Evolutionary conservation across 148 eudicot genomes (phyloP).

Genomic region (Euryodendron excelsum): DNA sequence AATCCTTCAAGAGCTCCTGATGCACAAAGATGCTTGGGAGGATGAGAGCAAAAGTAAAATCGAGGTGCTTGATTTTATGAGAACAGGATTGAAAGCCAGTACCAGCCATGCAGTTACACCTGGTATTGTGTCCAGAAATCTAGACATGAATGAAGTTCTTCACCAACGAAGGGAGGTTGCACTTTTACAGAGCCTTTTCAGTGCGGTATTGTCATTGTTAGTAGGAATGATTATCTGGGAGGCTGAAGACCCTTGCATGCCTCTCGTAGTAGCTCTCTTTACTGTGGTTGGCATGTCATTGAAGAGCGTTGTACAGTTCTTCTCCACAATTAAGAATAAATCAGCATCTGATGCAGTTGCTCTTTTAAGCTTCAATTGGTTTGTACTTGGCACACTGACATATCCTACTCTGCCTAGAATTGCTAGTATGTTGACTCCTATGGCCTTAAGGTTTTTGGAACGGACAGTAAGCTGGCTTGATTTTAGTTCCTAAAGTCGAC

Average conservation of each 20-base stretch:
- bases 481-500: background rate
- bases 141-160: constrained; percentile 21
- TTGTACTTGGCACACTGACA: constrained; percentile 70
- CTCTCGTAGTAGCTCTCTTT: constrained; percentile 73
- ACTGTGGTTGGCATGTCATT: constrained; percentile 69
- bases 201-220: constrained; percentile 57
- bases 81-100: constrained; percentile 13
- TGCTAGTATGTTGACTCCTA: constrained; percentile 39
- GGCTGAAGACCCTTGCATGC: constrained; percentile 74
- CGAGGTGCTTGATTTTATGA: constrained; percentile 2
- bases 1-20: constrained; percentile 13
- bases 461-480: constrained; percentile 10
- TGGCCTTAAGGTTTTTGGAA: constrained; percentile 17
- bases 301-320: constrained; percentile 56
- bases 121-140: constrained; percentile 20
- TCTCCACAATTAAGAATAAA: constrained; percentile 47
- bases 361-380: constrained; percentile 85
- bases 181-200: constrained; percentile 55
- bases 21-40: constrained; percentile 13
- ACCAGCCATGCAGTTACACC: constrained; percentile 24
- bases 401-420: constrained; percentile 60
- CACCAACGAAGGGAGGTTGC: constrained; percentile 47
- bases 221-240: constrained; percentile 68
- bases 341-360: constrained; percentile 65
- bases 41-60: constrained; percentile 9